These are phyloP conservation scores for Mycogone perniciosa DNA, from an alignment of 2,329 filamentous ascomycete genomes.

Conservation along the genomic window DNA sequence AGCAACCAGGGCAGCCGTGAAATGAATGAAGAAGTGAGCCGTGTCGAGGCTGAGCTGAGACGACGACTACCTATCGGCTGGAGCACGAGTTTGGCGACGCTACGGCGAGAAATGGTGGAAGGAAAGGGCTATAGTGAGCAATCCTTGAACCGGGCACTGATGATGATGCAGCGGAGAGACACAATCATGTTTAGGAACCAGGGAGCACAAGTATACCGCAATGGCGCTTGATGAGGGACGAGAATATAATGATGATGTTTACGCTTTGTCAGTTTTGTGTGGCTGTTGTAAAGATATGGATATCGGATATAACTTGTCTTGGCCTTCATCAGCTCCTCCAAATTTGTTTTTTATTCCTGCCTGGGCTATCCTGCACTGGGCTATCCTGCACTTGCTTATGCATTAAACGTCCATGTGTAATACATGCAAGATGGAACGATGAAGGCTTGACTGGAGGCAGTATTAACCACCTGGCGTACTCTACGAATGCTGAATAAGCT, in stretches of 20 bases:
- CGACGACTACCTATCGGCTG: conserved; percentile 87
- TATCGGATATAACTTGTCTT: too few relatives aligned
- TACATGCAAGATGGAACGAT: too few relatives aligned
- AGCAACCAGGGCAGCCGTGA: conserved; percentile 78
- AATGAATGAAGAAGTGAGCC: conserved; percentile 80
- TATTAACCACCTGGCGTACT: too few relatives aligned
- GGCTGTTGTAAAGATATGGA: too few relatives aligned
- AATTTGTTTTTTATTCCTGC: too few relatives aligned
- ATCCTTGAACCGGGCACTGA: conserved; percentile 73
- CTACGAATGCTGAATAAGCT: too few relatives aligned
- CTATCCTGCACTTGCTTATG: too few relatives aligned
- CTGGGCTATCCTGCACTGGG: too few relatives aligned
- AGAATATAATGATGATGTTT: conserved; percentile 1
- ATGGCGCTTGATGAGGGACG: conserved; percentile 48
- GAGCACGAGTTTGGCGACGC: conserved; percentile 81
- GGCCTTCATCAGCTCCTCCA: too few relatives aligned
- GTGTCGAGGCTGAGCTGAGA: conserved; percentile 83
- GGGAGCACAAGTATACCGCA: conserved; percentile 67
- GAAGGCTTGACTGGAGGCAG: too few relatives aligned
- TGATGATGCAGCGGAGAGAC: conserved; percentile 80
- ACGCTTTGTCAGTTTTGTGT: not conserved
- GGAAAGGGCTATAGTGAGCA: conserved; percentile 85
- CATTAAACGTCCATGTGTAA: too few relatives aligned
- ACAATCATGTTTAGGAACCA: conserved; percentile 77
- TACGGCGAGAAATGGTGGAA: conserved; percentile 87